Evolutionary conservation across 1,284 basidiomycete species (phyloP).

Genomic region (Earliella scabrosa): DNA sequence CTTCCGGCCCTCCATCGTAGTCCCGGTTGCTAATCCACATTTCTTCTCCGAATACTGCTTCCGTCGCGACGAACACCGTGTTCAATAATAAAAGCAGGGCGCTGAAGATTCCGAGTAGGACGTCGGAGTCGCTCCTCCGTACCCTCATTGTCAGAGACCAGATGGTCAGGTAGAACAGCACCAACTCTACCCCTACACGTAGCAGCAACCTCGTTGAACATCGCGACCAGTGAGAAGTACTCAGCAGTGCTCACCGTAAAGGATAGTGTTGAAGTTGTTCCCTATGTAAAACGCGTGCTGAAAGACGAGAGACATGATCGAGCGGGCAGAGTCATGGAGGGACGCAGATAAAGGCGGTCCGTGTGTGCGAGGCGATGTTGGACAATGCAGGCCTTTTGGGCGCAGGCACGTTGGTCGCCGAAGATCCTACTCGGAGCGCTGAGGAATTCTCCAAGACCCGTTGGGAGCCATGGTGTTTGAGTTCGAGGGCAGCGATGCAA

Average conservation of each 20-base stretch:
- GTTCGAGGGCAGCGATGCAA: too few species aligned
- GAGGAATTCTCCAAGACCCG: too few species aligned
- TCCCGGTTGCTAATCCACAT: conserved; percentile 24
- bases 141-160: conserved; percentile 1
- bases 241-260: background rate
- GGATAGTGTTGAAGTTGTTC: background rate
- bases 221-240: too few species aligned
- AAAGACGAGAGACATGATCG: background rate
- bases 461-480: too few species aligned
- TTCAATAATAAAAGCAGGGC: conserved; percentile 16
- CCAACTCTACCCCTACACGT: conserved; percentile 11
- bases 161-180: conserved; percentile 15
- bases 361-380: too few species aligned
- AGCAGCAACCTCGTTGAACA: too few species aligned
- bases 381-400: too few species aligned
- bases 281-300: background rate
- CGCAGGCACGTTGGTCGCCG: too few species aligned
- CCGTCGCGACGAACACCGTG: conserved; percentile 20
- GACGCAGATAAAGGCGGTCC: too few species aligned
- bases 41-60: conserved; percentile 21
- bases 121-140: conserved; percentile 4
- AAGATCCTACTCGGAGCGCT: too few species aligned
- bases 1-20: conserved; percentile 18
- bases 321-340: background rate
- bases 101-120: conserved; percentile 19